Conservation (phyloP, 108 stramenopile species). For the Cyclotella distinguenda region DNA sequence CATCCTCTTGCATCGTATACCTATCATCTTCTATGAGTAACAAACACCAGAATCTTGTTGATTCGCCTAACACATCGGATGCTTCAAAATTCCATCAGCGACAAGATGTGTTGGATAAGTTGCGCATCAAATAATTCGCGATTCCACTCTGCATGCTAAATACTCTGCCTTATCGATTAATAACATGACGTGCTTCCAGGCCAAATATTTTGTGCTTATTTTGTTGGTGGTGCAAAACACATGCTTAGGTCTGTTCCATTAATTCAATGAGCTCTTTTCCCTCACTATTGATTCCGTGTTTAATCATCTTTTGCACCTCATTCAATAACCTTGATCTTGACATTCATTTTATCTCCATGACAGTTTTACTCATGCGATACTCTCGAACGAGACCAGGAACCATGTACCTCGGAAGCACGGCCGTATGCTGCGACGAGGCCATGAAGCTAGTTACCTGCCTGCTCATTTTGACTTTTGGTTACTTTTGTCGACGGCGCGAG, state of each 20-base stretch:
- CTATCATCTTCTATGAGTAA: no score
- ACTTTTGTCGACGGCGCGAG: conserved; percentile 11
- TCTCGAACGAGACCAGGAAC: conserved; percentile 67
- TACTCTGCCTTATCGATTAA: background rate
- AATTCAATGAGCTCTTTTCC: background rate
- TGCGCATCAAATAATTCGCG: background rate
- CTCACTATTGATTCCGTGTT: no score
- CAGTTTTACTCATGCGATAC: conserved; percentile 80
- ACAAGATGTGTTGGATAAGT: background rate
- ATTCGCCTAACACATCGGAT: background rate
- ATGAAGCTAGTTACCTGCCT: conserved; percentile 81
- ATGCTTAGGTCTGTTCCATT: conserved; percentile 1
- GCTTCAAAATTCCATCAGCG: background rate
- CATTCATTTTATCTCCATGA: no score
- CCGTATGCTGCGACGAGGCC: conserved; percentile 80
- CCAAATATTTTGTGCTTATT: conserved; percentile 42
- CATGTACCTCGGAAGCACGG: conserved; percentile 81
- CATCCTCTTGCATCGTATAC: no score
- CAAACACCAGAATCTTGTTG: background rate
- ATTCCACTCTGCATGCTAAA: background rate
- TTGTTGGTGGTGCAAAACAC: conserved; percentile 33
- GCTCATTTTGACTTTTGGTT: conserved; percentile 20
- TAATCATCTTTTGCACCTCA: no score
- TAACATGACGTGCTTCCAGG: conserved; percentile 21
- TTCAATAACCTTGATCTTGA: conserved; percentile 26